Conservation (phyloP, 208 protist species). For the Acanthamoeba royreba region DNA sequence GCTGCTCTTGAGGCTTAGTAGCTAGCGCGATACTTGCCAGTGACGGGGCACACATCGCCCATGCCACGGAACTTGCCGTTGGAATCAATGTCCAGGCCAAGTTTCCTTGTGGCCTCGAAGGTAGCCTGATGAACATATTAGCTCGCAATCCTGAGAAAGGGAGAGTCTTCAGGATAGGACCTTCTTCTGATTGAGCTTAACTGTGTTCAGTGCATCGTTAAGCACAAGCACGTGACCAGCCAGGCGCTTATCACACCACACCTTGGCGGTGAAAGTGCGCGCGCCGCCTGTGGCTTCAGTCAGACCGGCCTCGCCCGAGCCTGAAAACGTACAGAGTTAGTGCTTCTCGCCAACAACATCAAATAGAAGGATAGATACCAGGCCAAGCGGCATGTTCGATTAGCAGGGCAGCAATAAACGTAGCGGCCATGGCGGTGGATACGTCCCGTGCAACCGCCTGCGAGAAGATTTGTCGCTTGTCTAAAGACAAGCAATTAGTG, state of each 20-base stretch:
- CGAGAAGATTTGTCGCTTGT: neutral
- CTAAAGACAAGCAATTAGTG: neutral
- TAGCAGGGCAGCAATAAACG: constrained; percentile 37
- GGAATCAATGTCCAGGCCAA: constrained; percentile 14
- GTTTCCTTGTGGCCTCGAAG: neutral
- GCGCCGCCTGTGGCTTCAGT: neutral
- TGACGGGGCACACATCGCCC: constrained; percentile 41
- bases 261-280: neutral
- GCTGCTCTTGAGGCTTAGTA: too few relatives aligned
- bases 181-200: neutral
- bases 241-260: neutral
- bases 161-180: too few relatives aligned
- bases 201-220: neutral
- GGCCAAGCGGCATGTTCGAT: constrained; percentile 31
- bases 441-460: constrained; percentile 40
- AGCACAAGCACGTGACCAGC: neutral
- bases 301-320: neutral
- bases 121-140: neutral
- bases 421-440: neutral
- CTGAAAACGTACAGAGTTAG: too few relatives aligned
- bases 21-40: constrained; percentile 41
- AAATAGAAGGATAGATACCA: neutral
- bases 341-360: neutral
- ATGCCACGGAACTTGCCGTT: neutral
- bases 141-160: neutral